Conservation (phyloP, 2,329 filamentous ascomycete genomes). For the Cladosporium austrohemisphaericum region DNA sequence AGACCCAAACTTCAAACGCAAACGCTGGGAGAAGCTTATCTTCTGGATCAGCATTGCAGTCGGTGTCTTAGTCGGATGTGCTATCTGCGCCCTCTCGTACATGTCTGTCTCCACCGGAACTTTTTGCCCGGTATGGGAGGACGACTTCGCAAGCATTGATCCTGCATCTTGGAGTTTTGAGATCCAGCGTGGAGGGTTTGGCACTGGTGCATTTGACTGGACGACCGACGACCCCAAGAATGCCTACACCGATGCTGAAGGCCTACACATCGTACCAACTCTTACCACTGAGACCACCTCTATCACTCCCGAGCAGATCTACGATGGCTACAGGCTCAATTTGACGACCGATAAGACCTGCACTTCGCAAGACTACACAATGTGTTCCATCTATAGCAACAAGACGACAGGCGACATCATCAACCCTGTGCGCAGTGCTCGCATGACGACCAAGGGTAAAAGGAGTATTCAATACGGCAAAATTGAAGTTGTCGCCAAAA, state of each 20-base stretch:
- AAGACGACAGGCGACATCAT: slow-evolving; percentile 69
- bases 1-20: slow-evolving; percentile 15
- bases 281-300: slow-evolving; percentile 63
- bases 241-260: slow-evolving; percentile 63
- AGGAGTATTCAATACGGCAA: slow-evolving; percentile 72
- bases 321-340: slow-evolving; percentile 45
- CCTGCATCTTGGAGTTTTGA: slow-evolving; percentile 65
- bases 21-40: slow-evolving; percentile 68
- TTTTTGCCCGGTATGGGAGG: slow-evolving; percentile 63
- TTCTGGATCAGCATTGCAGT: slow-evolving; percentile 65
- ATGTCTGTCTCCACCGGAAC: slow-evolving; percentile 67
- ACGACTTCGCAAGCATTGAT: slow-evolving; percentile 59
- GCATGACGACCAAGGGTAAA: slow-evolving; percentile 68
- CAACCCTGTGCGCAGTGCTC: slow-evolving; percentile 69
- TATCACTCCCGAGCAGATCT: slow-evolving; percentile 34
- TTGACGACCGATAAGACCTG: slow-evolving; percentile 62
- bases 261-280: slow-evolving; percentile 69
- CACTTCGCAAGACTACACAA: slow-evolving; percentile 54
- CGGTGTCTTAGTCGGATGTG: slow-evolving; percentile 62
- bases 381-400: slow-evolving; percentile 68
- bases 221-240: slow-evolving; percentile 69
- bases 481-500: slow-evolving; percentile 69
- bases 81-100: slow-evolving; percentile 71
- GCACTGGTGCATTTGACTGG: slow-evolving; percentile 74
- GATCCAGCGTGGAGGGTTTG: slow-evolving; percentile 65